phyloP scores from a whole-genome alignment of 2,329 filamentous ascomycete species.

The Didymella arachidicola region DNA sequence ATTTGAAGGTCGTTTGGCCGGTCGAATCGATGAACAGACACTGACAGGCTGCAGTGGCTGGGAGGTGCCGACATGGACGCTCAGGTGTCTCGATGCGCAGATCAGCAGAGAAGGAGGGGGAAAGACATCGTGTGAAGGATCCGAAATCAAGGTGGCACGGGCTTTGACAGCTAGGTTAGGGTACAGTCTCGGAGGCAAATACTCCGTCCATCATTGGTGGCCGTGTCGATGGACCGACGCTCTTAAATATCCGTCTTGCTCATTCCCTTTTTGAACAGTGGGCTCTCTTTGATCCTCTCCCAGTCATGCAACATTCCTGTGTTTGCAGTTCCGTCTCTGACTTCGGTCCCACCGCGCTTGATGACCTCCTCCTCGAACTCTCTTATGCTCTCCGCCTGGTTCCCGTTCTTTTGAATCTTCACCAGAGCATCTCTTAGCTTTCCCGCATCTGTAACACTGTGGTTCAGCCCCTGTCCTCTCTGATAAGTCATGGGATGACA shows the following conservation, averaged over 20 bases:
- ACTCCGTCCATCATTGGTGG: too few species aligned
- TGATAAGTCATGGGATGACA: conserved; percentile 55
- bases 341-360: conserved; percentile 44
- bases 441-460: conserved; percentile 55
- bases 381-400: conserved; percentile 43
- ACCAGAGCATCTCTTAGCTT: conserved; percentile 49
- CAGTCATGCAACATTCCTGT: conserved; percentile 49
- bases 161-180: background rate
- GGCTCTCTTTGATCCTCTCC: conserved; percentile 46
- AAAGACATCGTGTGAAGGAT: background rate
- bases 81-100: background rate
- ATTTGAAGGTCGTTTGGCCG: background rate
- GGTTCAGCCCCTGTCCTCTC: conserved; percentile 60
- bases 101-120: background rate
- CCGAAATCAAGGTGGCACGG: background rate
- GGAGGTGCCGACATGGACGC: background rate
- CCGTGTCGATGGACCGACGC: background rate
- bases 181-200: background rate
- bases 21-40: background rate
- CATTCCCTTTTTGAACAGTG: conserved; percentile 46
- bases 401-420: conserved; percentile 30
- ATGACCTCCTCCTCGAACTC: conserved; percentile 58
- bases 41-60: background rate
- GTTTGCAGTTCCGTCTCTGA: conserved; percentile 43
- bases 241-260: conserved; percentile 26